Evolutionary conservation across 306 rosid genomes (phyloP), one percentile per base, ranked within the genome.

Genomic region (Trichosanthes truncata): DNA sequence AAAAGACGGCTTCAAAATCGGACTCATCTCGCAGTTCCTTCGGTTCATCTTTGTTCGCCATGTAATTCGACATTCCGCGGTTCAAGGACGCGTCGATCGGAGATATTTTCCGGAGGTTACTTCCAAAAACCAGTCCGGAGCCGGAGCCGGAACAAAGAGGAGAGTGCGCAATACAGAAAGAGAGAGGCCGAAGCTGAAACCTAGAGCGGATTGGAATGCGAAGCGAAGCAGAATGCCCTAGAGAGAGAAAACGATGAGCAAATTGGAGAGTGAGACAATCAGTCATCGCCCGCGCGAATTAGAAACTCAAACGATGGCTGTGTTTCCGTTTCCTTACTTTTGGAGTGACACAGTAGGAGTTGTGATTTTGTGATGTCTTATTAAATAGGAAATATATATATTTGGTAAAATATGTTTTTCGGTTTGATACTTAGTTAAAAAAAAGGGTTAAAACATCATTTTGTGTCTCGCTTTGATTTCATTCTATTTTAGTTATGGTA

Each of bases 21-120:
- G 91, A 74, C 56, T 90, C 92, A 17, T 87, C 83, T 69, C 46
- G 74, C 77, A 93, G 91, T 63, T 93, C 97, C 21, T 62, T 62
- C 7, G 61, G 75, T 5, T 25, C 66, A 17, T 55, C 21, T 4
- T 78, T 79, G 12, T 51, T 17, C 61, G 1, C 78, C 7, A 51
- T 51, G 21, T 86, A 79, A 43, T 73, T 20, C 18, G 87, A 76
- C 62, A 49, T 83, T 61, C 63, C 31, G 43, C 55, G 5, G 5
- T 61, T 75, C 71, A 84, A 81, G 61, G 87, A 86, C 89, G 84
- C 84, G 76, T 52, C 46, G 80, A 80, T 35, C 46, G 79, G 83
- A 83, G 81, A 51, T 18, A 26, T 40, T 26, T 18, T 80, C 56
- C 75, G 85, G 78, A 45, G 74, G 43, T 20, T 78, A 20, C 62